Conservation (phyloP, 768 basidiomycete species). For the Trametes meyenii region DNA sequence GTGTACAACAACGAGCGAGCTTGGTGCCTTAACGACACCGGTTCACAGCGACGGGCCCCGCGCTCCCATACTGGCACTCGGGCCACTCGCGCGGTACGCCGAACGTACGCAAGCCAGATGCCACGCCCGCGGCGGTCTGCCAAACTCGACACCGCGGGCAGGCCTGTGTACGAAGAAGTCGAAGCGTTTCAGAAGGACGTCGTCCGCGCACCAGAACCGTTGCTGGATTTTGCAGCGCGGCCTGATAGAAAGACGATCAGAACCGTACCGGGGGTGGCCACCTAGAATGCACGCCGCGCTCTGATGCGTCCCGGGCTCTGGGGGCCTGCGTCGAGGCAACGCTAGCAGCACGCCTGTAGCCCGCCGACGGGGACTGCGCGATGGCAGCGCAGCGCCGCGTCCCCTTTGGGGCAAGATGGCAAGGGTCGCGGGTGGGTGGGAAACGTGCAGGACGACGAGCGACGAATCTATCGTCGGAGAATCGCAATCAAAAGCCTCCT, state of each 20-base stretch:
- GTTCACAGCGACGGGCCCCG: not conserved
- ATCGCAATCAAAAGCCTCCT: conserved; percentile 10
- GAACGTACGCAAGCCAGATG: too few relatives aligned
- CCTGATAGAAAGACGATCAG: conserved; percentile 13
- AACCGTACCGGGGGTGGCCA: not conserved
- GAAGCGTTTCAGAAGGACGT: conserved; percentile 18
- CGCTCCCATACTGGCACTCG: too few relatives aligned
- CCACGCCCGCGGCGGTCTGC: conserved; percentile 13
- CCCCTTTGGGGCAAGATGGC: not conserved
- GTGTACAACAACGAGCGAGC: not conserved
- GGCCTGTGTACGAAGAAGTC: conserved; percentile 5
- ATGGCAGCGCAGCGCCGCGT: not conserved
- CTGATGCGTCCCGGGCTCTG: not conserved
- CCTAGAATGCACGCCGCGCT: not conserved
- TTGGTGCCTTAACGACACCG: not conserved
- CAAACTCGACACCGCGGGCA: conserved; percentile 12
- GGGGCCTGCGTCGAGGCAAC: not conserved
- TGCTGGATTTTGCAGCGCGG: not conserved
- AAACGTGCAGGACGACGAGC: not conserved
- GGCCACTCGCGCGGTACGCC: too few relatives aligned
- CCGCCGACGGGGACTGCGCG: not conserved
- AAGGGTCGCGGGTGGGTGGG: conserved; percentile 14
- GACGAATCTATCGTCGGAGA: conserved; percentile 13
- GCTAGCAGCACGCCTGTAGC: not conserved
- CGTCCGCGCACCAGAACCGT: conserved; percentile 10